Evolutionary conservation across 1,139 yeast genomes (phyloP).

Genomic region (Eremothecium gossypii): DNA sequence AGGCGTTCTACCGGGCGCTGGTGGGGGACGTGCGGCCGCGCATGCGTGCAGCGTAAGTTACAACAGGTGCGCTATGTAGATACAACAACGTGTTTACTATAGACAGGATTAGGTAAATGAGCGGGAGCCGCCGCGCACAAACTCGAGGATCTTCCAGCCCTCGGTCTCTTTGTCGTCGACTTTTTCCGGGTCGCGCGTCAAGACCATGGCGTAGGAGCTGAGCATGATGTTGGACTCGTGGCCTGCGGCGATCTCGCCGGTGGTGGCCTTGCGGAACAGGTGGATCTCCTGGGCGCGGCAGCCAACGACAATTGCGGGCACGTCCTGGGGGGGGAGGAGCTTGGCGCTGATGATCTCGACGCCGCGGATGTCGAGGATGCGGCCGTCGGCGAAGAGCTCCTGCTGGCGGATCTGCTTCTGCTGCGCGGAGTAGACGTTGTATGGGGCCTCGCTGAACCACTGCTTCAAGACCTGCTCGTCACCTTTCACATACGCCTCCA

Average conservation of each 20-base stretch:
- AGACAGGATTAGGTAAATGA: conserved; percentile 54
- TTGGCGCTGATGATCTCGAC: conserved; percentile 88
- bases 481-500: conserved; percentile 92
- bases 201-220: conserved; percentile 92
- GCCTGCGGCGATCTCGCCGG: conserved; percentile 95
- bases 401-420: conserved; percentile 90
- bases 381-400: conserved; percentile 85
- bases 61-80: background rate
- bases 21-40: background rate
- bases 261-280: conserved; percentile 76
- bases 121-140: conserved; percentile 90
- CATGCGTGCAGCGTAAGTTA: background rate
- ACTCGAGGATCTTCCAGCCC: conserved; percentile 95
- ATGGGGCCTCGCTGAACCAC: conserved; percentile 98
- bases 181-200: conserved; percentile 88
- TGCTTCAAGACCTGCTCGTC: conserved; percentile 72
- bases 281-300: conserved; percentile 97
- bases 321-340: conserved; percentile 81
- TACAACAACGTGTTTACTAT: background rate
- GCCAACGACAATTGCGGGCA: conserved; percentile 87
- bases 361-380: conserved; percentile 88
- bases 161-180: conserved; percentile 85
- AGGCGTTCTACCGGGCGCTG: conserved; percentile 3
- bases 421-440: conserved; percentile 87
- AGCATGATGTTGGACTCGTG: conserved; percentile 87